Percentiles rank a stretch among this genome's conserved stretches.
Conservation (phyloP, 495 filamentous ascomycete genomes). For the Terfezia claveryi region DNA sequence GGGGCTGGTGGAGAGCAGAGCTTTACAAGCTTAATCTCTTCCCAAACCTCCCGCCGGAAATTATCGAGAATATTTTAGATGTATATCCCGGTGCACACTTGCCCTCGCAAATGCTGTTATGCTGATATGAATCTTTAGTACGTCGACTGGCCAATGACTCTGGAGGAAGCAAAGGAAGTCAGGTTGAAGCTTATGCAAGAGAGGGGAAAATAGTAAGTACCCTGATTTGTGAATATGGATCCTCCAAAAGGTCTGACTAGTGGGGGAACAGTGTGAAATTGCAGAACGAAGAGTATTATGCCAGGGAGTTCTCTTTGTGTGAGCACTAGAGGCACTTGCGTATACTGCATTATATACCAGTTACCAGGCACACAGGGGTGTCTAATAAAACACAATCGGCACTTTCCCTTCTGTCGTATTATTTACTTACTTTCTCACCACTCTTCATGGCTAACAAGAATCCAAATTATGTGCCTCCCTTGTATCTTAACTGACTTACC, state of each 20-base stretch:
- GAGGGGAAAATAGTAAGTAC: slow-evolving; percentile 8
- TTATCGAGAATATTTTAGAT: slow-evolving; percentile 14
- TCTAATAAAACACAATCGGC: slow-evolving; percentile 1
- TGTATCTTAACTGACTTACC: no score
- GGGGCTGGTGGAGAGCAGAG: slow-evolving; percentile 19
- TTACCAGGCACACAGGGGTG: no score
- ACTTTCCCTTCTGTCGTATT: no score
- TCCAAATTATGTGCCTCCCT: no score
- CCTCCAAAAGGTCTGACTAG: background rate
- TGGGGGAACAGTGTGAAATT: background rate
- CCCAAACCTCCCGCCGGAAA: slow-evolving; percentile 19
- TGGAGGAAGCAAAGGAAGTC: slow-evolving; percentile 24
- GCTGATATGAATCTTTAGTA: background rate
- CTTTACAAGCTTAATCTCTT: slow-evolving; percentile 3
- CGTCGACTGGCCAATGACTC: slow-evolving; percentile 15
- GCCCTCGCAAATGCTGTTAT: background rate
- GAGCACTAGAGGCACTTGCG: slow-evolving; percentile 7
- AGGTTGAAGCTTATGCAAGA: slow-evolving; percentile 29
- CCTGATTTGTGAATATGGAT: background rate
- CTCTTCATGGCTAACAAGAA: no score
- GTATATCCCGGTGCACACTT: background rate
- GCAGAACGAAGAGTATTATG: background rate
- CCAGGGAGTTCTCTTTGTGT: slow-evolving; percentile 10
- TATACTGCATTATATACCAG: no score
- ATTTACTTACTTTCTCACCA: no score